These are phyloP conservation scores for Suillus discolor DNA, from an alignment of 768 basidiomycete genomes.

Conservation along the genomic window DNA sequence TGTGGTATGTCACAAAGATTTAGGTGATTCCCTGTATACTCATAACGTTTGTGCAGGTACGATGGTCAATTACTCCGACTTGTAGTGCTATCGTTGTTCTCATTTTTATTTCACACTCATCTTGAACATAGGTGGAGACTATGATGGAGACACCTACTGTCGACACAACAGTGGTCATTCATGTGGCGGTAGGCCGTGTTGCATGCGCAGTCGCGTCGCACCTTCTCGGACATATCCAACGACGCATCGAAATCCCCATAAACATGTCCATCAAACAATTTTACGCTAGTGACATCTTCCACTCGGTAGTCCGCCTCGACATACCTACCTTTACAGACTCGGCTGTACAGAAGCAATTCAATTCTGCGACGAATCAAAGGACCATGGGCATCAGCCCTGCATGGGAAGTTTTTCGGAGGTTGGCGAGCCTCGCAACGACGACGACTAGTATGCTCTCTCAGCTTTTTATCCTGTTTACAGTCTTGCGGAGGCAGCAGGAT, in stretches of 20 bases:
- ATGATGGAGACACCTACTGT: constrained; percentile 65
- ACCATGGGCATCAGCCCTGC: too few species aligned
- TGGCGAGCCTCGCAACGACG: too few species aligned
- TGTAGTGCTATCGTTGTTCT: constrained; percentile 38
- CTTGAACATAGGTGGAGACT: constrained; percentile 52
- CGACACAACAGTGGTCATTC: constrained; percentile 55
- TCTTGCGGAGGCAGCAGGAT: too few species aligned
- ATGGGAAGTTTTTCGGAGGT: too few species aligned
- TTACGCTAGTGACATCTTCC: constrained; percentile 65
- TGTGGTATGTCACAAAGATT: constrained; percentile 48
- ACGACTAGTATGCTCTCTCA: too few species aligned
- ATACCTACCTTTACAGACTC: constrained; percentile 75
- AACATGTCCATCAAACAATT: constrained; percentile 58
- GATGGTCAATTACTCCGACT: constrained; percentile 68
- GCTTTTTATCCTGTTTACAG: too few species aligned
- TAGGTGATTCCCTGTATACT: neutral
- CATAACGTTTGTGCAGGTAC: constrained; percentile 43
- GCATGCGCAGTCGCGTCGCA: constrained; percentile 50
- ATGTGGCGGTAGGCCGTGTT: constrained; percentile 56
- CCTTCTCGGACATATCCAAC: constrained; percentile 43
- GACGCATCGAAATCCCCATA: constrained; percentile 50
- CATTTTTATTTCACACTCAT: constrained; percentile 14
- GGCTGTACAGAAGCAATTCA: constrained; percentile 37
- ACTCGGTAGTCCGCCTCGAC: constrained; percentile 71
- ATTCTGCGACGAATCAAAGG: too few species aligned